phyloP scores from a whole-genome alignment of 371 early-diverging fungal genomes.

The Coemansia sp. region DNA sequence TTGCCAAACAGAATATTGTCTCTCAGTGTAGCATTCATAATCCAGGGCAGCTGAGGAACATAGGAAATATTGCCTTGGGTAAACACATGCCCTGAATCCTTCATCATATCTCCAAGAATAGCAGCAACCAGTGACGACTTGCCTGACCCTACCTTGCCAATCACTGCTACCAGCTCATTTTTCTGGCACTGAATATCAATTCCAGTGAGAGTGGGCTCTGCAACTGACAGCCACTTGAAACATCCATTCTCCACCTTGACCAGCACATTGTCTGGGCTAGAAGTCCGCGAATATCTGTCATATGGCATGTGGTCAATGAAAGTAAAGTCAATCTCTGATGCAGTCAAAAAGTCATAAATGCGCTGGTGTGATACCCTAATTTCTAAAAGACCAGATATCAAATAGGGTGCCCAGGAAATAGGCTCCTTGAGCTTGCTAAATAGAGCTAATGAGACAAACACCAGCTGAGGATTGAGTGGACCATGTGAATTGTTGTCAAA shows the following conservation, averaged over 20 bases:
- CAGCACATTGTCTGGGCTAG: conserved; percentile 16
- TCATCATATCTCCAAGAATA: conserved; percentile 88
- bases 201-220: conserved; percentile 57
- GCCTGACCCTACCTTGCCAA: conserved; percentile 87
- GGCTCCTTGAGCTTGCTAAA: conserved; percentile 93
- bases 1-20: conserved; percentile 94
- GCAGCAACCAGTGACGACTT: conserved; percentile 84
- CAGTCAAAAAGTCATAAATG: conserved; percentile 69
- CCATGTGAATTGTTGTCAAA: conserved; percentile 52
- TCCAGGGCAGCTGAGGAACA: conserved; percentile 91
- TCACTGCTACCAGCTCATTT: conserved; percentile 71
- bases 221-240: conserved; percentile 58
- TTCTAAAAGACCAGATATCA: conserved; percentile 74
- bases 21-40: conserved; percentile 64
- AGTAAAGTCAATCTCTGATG: conserved; percentile 71
- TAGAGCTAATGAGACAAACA: conserved; percentile 86
- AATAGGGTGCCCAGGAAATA: conserved; percentile 67
- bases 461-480: conserved; percentile 71
- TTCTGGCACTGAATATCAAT: conserved; percentile 66
- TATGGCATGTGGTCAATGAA: conserved; percentile 56
- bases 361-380: conserved; percentile 79
- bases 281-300: conserved; percentile 15
- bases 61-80: conserved; percentile 76
- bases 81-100: conserved; percentile 62
- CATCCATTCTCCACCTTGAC: conserved; percentile 30